Base-by-base conservation (phyloP, 305 asterid species). In the Fraxinus xanthoxyloides region DNA sequence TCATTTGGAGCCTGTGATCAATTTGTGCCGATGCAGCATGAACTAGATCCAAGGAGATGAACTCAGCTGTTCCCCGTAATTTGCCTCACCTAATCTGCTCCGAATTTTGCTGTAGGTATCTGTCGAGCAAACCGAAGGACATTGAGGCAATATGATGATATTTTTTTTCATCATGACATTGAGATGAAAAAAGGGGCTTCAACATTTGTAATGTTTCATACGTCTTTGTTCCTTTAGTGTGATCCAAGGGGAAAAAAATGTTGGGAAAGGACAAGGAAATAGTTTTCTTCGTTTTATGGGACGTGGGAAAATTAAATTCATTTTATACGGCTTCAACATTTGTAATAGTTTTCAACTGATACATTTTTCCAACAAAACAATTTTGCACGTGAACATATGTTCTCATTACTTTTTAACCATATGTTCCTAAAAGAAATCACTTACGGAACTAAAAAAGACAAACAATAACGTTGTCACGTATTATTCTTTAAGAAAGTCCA, bases 121-220 rank as follows among this genome's bases (percentile, higher is more conserved):
- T 34, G 85, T 76, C 78, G 84, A 81, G 82, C 34, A 34, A 21
- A 65, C 10, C 82, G 38, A 82, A 84, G 76, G 80, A 81, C 80
- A 80, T 59, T 56, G 89, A 85, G 75, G 84, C 28, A 76, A 43
- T 83, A 31, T 84, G 83, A 83, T 77, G 72, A 10, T 24, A 40
- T n/a, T 21, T 15, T 35, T 35, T 7, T 3, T 30, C 5, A 40
- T 26, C 63, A 36, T 54, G 17, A 19, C 61, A 17, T 51, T 51
- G 4, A 23, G 61, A 19, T 51, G 61, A 17, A 51, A 51, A 51
- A 51, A 17, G 7, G 61, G 21, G 8, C 23, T 51, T 51, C 21
- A 51, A 17, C 7, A 17, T 48, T 15, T 5, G 36, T 34, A 34
- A 34, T 48, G 56, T 46, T 46, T 48, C 21, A 31, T 24, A 4